These are phyloP conservation scores for Naumovozyma castellii DNA, from an alignment of 805 yeast species.

Conservation along the genomic window DNA sequence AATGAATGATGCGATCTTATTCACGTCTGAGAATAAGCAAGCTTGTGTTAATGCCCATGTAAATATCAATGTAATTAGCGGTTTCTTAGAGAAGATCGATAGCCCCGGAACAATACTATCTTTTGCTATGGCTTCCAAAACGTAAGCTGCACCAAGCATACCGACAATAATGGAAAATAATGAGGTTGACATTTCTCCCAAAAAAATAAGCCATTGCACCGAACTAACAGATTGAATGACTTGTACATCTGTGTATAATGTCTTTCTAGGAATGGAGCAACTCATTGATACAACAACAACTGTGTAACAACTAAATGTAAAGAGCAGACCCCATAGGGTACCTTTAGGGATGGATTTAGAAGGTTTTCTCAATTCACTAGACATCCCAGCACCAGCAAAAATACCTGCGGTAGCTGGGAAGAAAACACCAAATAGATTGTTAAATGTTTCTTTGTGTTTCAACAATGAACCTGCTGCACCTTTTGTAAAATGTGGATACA, in stretches of 20 bases:
- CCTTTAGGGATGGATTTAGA: slow-evolving; percentile 88
- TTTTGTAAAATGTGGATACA: slow-evolving; percentile 70
- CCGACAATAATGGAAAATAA: slow-evolving; percentile 92
- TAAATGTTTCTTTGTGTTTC: slow-evolving; percentile 58
- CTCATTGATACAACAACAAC: slow-evolving; percentile 80
- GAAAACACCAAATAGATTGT: slow-evolving; percentile 84
- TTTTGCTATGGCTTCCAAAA: slow-evolving; percentile 82
- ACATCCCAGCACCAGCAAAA: slow-evolving; percentile 98
- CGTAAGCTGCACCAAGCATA: slow-evolving; percentile 87
- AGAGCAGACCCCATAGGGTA: slow-evolving; percentile 71
- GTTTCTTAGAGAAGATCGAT: slow-evolving; percentile 51
- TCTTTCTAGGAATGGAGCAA: slow-evolving; percentile 64
- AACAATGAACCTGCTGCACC: slow-evolving; percentile 88
- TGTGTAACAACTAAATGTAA: slow-evolving; percentile 70
- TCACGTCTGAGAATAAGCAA: slow-evolving; percentile 81
- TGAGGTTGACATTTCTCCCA: slow-evolving; percentile 90
- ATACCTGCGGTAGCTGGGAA: slow-evolving; percentile 99
- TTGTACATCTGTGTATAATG: slow-evolving; percentile 71
- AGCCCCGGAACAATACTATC: slow-evolving; percentile 84
- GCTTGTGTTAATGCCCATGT: slow-evolving; percentile 81
- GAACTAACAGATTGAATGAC: slow-evolving; percentile 75
- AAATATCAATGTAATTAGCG: slow-evolving; percentile 53
- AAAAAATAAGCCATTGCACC: slow-evolving; percentile 54
- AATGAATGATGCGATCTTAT: slow-evolving; percentile 87
- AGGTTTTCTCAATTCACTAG: slow-evolving; percentile 82